Evolutionary conservation across 106 monocot species (phyloP).

Genomic region (Cymbidium sinense): DNA sequence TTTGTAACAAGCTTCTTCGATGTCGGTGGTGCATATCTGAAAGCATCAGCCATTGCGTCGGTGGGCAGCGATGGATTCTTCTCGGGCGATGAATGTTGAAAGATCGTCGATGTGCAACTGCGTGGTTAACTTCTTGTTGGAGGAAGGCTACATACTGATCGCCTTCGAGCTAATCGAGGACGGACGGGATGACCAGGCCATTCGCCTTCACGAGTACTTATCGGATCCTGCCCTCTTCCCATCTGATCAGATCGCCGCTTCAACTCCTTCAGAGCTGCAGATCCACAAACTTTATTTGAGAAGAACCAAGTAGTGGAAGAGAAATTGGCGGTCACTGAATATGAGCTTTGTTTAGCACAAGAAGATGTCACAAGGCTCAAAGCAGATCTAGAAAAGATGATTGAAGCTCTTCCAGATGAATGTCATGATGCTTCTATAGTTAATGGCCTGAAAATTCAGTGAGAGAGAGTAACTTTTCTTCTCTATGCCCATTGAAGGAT

Average conservation of each 20-base stretch:
- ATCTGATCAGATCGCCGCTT: slow-evolving; percentile 69
- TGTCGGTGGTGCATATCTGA: background rate
- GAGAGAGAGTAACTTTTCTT: slow-evolving; percentile 33
- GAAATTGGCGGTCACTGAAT: slow-evolving; percentile 81
- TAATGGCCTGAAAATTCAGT: slow-evolving; percentile 27
- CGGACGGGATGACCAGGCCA: no score
- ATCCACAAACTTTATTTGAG: slow-evolving; percentile 79
- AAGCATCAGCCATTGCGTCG: background rate
- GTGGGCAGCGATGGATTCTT: slow-evolving; percentile 7
- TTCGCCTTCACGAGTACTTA: slow-evolving; percentile 78
- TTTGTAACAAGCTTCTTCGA: background rate
- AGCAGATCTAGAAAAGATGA: slow-evolving; percentile 65
- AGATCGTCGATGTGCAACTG: no score
- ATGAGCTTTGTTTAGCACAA: no score
- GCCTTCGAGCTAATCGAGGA: no score
- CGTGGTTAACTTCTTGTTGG: no score
- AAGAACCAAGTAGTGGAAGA: slow-evolving; percentile 65
- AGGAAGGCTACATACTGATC: no score
- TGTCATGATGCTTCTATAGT: slow-evolving; percentile 18
- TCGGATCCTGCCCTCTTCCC: slow-evolving; percentile 60
- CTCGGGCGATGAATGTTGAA: slow-evolving; percentile 33
- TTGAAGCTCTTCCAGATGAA: slow-evolving; percentile 29
- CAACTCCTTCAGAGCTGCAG: no score
- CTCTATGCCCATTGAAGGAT: slow-evolving; percentile 84
- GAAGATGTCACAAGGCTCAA: no score